A percentile compares a stretch with the other conserved stretches of the same genome.
Evolutionary conservation across 306 rosid genomes (phyloP).

Genomic region (Ziziphus jujuba): DNA sequence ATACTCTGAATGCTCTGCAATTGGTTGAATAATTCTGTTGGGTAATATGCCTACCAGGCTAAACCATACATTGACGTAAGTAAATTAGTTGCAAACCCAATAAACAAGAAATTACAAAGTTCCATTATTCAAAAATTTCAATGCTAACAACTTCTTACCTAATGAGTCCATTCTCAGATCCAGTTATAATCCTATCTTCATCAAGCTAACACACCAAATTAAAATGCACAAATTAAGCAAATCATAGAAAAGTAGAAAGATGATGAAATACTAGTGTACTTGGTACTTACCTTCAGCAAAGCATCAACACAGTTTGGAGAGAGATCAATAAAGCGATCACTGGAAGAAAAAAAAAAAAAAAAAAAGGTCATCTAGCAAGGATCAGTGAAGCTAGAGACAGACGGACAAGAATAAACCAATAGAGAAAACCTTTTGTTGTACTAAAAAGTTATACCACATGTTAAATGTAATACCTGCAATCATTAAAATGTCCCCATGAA

Average conservation of each 20-base stretch:
- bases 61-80: slow-evolving; percentile 12
- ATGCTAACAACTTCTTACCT: slow-evolving; percentile 57
- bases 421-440: slow-evolving; percentile 7
- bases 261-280: slow-evolving; percentile 17
- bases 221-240: slow-evolving; percentile 10
- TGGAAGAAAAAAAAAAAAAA: slow-evolving; percentile 42
- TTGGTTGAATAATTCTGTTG: slow-evolving; percentile 83
- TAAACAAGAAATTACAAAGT: slow-evolving; percentile 13
- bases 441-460: not conserved
- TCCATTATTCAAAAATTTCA: slow-evolving; percentile 13
- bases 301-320: slow-evolving; percentile 74
- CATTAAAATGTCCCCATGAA: slow-evolving; percentile 92
- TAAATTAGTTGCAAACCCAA: slow-evolving; percentile 8
- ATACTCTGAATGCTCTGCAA: slow-evolving; percentile 86
- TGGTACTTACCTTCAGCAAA: slow-evolving; percentile 71
- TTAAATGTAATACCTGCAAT: slow-evolving; percentile 61
- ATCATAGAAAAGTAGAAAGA: slow-evolving; percentile 5
- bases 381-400: slow-evolving; percentile 6
- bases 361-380: slow-evolving; percentile 20
- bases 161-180: slow-evolving; percentile 91
- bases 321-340: slow-evolving; percentile 82
- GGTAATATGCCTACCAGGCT: slow-evolving; percentile 89
- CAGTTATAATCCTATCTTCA: slow-evolving; percentile 83
- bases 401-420: slow-evolving; percentile 14
- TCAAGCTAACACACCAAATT: slow-evolving; percentile 60